Base-by-base conservation (phyloP, 306 rosid genomes). In the Alnus rubra region DNA sequence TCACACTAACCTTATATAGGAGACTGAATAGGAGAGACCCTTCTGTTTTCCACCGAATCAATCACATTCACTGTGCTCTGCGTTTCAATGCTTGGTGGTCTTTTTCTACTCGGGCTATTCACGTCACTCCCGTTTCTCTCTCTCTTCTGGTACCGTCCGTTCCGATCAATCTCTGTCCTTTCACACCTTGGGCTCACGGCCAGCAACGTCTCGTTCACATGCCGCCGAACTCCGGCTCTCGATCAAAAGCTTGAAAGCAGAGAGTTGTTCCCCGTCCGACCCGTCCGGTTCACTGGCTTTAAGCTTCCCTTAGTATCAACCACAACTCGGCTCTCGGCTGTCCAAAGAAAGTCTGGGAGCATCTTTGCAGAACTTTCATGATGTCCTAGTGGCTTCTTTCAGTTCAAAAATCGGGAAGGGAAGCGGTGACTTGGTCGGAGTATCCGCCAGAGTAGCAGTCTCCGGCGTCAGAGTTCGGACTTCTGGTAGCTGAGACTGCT, bases 321-420 rank as follows among this genome's bases (percentile, higher is more conserved):
- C 2, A 90, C 86, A 18, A 96, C 97, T 82, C 99, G 28, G 28
- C 28, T 23, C 28, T 23, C 28, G 89, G 85, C 99, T 95, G 76
- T 95, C 99, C 1, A 95, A 80, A 1, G 99, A 95, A 5, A 95
- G 90, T 5, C 99, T 86, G 3, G 99, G 99, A 71, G 97, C 95
- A 19, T 95, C 99, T 86, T 93, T 82, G 0, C 96, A 74, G 76
- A 95, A 93, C 86, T 93, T 95, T 98, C 99, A 95, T 1, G 97
- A 76, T 5, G 96, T 76, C 79, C 88, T 87, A 1, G 95, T 89
- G 6, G 98, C 95, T 83, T 95, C 93, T 77, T 92, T 92, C 81
- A 92, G 87, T 76, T 92, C 94, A 39, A 91, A 83, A 71, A 79
- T 88, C 0, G 92, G 89, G 28, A 95, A 97, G 0, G 91, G 86